Evolutionary conservation across 2,329 filamentous ascomycete genomes (phyloP), one percentile per base, ranked within the genome.

Genomic region (Proliferodiscus dingleyae): DNA sequence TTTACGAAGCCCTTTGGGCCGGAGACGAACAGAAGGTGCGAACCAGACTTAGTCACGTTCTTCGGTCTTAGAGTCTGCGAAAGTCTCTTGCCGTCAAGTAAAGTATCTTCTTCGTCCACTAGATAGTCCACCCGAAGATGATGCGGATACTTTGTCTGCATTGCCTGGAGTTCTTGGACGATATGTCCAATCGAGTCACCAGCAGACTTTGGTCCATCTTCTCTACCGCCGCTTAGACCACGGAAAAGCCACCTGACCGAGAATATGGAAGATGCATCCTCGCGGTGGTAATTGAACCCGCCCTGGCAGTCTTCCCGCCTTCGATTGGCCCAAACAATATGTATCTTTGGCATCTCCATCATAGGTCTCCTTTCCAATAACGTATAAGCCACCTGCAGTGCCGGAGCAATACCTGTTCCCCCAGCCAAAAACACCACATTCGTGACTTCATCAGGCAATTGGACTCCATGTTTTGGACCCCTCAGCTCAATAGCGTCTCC

Each of bases 391-490:
- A 85, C 78, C 67, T 97, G 91, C 64, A 97, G 68, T 6, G 90
- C 93, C 0, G 91, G 88, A 13, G 89, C 89, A 57, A 98, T 86
- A 1, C 93, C 91, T 0, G 93, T 98, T 0, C 93, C 93, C 2
- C 90, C 93, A 1, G 90, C 93, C 18, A 97, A 70, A 60, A 97
- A 95, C 2, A 96, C 71, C 2, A 96, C 40, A 69, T 60, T n/a
- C 28, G 34, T 65, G 21, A 78, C 71, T 45, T 74, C 65, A 58
- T 75, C 63, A 6, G 78, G 74, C 5, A 85, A 64, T 18, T 70
- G 65, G 51, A 83, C 87, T 37, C 91, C 88, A 1, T 79, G 64
- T 55, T 85, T 80, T 3, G 91, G 89, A 0, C 93, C 91, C 33
- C 93, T 78, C 33, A 96, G 67, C 62, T 89, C 83, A 34, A 97